Percentiles rank a stretch among this genome's conserved stretches.
These are phyloP conservation scores for Blastomyces parvus DNA, from an alignment of 2,329 filamentous ascomycete species.

Conservation along the genomic window DNA sequence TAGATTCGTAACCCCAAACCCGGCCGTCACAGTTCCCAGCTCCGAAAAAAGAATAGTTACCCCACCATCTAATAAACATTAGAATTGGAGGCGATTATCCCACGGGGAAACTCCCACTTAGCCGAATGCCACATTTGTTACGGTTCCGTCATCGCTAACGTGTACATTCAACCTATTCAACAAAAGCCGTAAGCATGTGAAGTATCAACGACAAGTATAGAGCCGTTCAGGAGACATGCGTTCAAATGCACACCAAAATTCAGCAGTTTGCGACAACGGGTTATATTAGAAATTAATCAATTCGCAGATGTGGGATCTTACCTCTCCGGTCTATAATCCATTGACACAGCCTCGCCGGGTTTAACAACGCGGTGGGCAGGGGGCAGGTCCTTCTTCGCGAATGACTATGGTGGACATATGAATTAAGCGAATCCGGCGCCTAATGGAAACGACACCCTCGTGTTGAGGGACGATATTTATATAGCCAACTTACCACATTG, in stretches of 20 bases:
- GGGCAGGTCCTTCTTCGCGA: slow-evolving; percentile 40
- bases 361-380: slow-evolving; percentile 36
- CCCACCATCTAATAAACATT: background rate
- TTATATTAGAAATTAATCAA: background rate
- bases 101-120: slow-evolving; percentile 13
- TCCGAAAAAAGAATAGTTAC: background rate
- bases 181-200: background rate
- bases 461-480: background rate
- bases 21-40: background rate
- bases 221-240: slow-evolving; percentile 3
- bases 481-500: slow-evolving; percentile 20
- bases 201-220: background rate
- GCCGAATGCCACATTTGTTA: slow-evolving; percentile 36
- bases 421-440: background rate
- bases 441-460: background rate
- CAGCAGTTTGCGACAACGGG: background rate
- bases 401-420: slow-evolving; percentile 25
- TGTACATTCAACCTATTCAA: slow-evolving; percentile 36
- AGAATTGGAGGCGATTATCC: no score
- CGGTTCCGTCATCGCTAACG: slow-evolving; percentile 35
- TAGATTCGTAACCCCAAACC: background rate
- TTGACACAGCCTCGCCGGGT: slow-evolving; percentile 30
- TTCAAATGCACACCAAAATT: background rate
- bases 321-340: slow-evolving; percentile 37
- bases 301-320: slow-evolving; percentile 17